Conservation (phyloP, 1,284 basidiomycete genomes). For the Xanthoconium separans region DNA sequence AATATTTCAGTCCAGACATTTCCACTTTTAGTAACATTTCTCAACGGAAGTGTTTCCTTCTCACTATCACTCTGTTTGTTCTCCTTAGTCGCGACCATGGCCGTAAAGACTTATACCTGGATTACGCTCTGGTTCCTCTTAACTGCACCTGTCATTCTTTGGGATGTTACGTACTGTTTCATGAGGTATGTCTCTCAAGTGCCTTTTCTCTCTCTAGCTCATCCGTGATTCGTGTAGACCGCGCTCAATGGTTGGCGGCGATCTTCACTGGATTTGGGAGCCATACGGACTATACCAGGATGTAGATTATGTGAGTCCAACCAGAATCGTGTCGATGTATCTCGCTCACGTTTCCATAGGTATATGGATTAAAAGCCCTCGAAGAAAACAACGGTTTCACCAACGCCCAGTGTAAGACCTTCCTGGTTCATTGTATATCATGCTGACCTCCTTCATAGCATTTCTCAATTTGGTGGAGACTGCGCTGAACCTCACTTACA, state of each 20-base stretch:
- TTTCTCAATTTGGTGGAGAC: conserved; percentile 82
- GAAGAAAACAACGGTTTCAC: conserved; percentile 77
- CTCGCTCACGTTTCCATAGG: conserved; percentile 39
- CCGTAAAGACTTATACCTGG: conserved; percentile 56
- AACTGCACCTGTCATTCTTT: conserved; percentile 54
- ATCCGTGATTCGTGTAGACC: conserved; percentile 38
- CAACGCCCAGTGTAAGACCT: conserved; percentile 74
- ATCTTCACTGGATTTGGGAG: conserved; percentile 86
- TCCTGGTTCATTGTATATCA: not conserved
- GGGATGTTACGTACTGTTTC: conserved; percentile 76
- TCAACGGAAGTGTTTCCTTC: too few species aligned
- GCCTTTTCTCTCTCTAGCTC: not conserved
- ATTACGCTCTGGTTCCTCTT: conserved; percentile 70
- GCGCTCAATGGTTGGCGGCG: conserved; percentile 72
- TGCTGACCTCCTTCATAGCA: conserved; percentile 41
- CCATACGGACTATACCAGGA: conserved; percentile 79
- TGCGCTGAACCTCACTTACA: conserved; percentile 69
- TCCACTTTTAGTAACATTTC: too few species aligned
- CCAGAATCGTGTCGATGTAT: not conserved
- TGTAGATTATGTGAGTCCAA: conserved; percentile 55
- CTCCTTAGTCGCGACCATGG: conserved; percentile 36
- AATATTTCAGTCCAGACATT: not conserved
- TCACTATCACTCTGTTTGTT: too few species aligned
- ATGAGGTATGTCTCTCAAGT: conserved; percentile 45
- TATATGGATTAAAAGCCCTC: conserved; percentile 72